phyloP scores from a whole-genome alignment of 2,329 filamentous ascomycete genomes.

The Xylariaceae sp. region DNA sequence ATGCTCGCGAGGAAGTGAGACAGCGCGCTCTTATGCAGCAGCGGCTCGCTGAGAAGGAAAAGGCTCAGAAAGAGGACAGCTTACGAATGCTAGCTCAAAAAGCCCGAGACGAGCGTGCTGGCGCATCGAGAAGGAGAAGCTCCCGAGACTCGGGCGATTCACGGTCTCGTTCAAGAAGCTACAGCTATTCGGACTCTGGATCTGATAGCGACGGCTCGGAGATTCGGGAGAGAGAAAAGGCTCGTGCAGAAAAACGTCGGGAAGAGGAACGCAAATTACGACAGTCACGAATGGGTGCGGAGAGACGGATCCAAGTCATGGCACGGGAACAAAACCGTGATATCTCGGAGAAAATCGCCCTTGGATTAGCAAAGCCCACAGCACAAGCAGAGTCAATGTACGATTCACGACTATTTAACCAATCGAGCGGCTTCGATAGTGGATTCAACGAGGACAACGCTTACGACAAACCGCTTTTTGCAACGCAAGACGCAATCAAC shows the following conservation, averaged over 20 bases:
- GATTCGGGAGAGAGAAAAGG: conserved; percentile 76
- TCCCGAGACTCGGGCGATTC: conserved; percentile 51
- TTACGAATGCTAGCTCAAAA: conserved; percentile 87
- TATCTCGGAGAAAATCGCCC: conserved; percentile 94
- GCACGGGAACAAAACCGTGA: conserved; percentile 95
- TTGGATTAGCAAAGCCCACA: conserved; percentile 93
- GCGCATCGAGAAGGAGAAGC: conserved; percentile 55
- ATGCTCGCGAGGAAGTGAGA: conserved; percentile 94
- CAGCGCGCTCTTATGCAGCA: conserved; percentile 95
- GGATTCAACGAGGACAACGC: conserved; percentile 98
- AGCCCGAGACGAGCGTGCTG: conserved; percentile 81
- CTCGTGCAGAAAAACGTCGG: conserved; percentile 76
- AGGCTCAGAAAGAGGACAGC: conserved; percentile 90
- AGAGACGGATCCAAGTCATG: conserved; percentile 89
- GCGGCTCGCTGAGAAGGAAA: conserved; percentile 94
- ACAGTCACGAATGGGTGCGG: conserved; percentile 94
- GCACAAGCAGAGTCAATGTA: conserved; percentile 95
- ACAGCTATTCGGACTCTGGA: conserved; percentile 59
- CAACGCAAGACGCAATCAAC: conserved; percentile 91
- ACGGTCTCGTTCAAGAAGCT: conserved; percentile 56
- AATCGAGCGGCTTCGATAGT: conserved; percentile 85
- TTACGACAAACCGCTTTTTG: conserved; percentile 97
- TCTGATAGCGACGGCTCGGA: conserved; percentile 71
- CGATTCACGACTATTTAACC: conserved; percentile 94
- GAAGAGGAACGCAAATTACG: conserved; percentile 90